Evolutionary conservation across 2,329 filamentous ascomycete species (phyloP).

Genomic region (Neoscytalidium dimidiatum): DNA sequence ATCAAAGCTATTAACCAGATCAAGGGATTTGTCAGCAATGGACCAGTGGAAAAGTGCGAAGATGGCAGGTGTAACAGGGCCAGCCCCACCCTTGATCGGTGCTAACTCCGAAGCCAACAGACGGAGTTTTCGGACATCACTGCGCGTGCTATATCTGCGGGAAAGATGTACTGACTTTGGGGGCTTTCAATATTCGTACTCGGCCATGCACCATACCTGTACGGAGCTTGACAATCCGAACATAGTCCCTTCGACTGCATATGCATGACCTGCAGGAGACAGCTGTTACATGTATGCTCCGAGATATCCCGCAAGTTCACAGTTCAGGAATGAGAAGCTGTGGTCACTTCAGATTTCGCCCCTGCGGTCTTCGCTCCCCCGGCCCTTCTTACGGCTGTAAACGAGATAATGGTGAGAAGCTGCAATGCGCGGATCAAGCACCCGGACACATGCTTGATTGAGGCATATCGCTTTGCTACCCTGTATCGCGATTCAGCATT

Average conservation of each 20-base stretch:
- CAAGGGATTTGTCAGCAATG: background rate
- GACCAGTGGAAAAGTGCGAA: background rate
- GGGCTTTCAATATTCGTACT: background rate
- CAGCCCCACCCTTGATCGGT: background rate
- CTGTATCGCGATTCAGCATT: background rate
- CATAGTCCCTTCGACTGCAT: background rate
- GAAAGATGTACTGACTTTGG: background rate
- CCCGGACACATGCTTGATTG: background rate
- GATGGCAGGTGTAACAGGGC: background rate
- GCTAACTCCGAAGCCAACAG: background rate
- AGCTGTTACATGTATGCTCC: background rate
- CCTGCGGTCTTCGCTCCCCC: too few relatives aligned
- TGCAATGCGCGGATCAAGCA: background rate
- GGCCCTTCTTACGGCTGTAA: background rate
- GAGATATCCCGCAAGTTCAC: background rate
- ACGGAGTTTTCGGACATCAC: background rate
- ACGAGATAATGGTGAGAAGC: background rate
- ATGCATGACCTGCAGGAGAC: background rate
- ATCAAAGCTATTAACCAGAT: background rate
- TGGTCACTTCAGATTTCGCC: background rate
- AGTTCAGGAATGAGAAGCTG: background rate
- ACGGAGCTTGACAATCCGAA: background rate
- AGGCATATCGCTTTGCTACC: background rate
- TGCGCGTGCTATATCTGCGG: background rate
- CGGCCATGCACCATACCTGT: background rate